These are phyloP conservation scores for Sclerotinia minor DNA, from an alignment of 2,329 filamentous ascomycete genomes.

Conservation along the genomic window DNA sequence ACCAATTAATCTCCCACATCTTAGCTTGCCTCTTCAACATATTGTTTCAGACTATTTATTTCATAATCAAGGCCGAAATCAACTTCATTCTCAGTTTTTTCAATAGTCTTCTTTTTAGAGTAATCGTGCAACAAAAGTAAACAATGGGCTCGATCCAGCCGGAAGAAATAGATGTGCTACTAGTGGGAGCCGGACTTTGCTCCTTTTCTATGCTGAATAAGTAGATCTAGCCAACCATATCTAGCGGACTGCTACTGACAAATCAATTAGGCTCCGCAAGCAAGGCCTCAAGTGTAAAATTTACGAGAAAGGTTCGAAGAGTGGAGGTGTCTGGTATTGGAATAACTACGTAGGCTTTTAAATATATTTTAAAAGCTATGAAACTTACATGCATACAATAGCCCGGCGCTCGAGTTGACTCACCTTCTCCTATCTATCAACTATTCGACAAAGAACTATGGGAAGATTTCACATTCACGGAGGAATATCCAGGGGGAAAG, in stretches of 20 bases:
- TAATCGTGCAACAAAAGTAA: neutral
- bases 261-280: constrained; percentile 45
- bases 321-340: constrained; percentile 53
- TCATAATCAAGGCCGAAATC: neutral
- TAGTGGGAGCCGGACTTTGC: constrained; percentile 39
- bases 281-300: constrained; percentile 51
- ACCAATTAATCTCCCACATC: neutral
- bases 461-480: constrained; percentile 58
- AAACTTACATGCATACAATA: constrained; percentile 38
- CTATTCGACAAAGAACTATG: constrained; percentile 47
- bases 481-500: constrained; percentile 52
- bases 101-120: no score
- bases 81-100: neutral
- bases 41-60: neutral
- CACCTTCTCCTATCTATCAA: constrained; percentile 45
- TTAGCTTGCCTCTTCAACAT: neutral
- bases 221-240: constrained; percentile 43
- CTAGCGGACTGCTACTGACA: constrained; percentile 32
- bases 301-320: constrained; percentile 53
- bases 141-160: constrained; percentile 23
- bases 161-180: constrained; percentile 43
- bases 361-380: neutral
- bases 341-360: constrained; percentile 42
- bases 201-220: constrained; percentile 36
- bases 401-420: constrained; percentile 49